These are phyloP conservation scores for Diaporthe batatas DNA, from an alignment of 2,329 filamentous ascomycete species.

Conservation along the genomic window DNA sequence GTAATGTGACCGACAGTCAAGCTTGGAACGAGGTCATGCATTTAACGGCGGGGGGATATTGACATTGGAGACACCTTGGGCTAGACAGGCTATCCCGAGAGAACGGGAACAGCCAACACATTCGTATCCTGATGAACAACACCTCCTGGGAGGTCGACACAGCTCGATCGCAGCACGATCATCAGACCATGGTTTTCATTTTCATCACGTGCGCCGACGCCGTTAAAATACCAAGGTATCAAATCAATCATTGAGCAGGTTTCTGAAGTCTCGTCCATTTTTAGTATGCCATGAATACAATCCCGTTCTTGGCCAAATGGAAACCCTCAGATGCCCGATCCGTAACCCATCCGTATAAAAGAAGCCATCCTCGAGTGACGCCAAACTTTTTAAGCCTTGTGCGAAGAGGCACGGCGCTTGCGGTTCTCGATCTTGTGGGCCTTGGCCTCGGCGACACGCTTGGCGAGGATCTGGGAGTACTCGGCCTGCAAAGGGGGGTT, in stretches of 20 bases:
- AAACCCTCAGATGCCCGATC: constrained; percentile 40
- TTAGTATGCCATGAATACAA: constrained; percentile 48
- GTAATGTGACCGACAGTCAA: not conserved
- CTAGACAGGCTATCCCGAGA: not conserved
- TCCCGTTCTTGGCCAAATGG: constrained; percentile 42
- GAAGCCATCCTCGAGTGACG: constrained; percentile 51
- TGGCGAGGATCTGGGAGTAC: constrained; percentile 95
- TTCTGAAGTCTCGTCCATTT: constrained; percentile 45
- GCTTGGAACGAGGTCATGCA: not conserved
- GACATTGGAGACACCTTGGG: not conserved
- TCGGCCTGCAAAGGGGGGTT: constrained; percentile 77
- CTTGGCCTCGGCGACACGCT: constrained; percentile 98
- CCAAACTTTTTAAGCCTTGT: constrained; percentile 75
- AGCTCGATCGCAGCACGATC: constrained; percentile 19
- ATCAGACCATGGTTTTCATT: constrained; percentile 33
- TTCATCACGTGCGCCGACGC: constrained; percentile 42
- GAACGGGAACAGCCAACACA: not conserved
- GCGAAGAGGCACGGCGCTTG: constrained; percentile 97
- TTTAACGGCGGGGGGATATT: not conserved
- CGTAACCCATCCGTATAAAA: constrained; percentile 51
- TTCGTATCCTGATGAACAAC: not conserved
- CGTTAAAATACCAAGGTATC: constrained; percentile 42
- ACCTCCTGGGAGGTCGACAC: constrained; percentile 3
- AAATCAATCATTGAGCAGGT: constrained; percentile 41
- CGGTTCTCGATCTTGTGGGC: constrained; percentile 91